Evolutionary conservation across 306 rosid species (phyloP).

Genomic region (Ormosia semicastrata): DNA sequence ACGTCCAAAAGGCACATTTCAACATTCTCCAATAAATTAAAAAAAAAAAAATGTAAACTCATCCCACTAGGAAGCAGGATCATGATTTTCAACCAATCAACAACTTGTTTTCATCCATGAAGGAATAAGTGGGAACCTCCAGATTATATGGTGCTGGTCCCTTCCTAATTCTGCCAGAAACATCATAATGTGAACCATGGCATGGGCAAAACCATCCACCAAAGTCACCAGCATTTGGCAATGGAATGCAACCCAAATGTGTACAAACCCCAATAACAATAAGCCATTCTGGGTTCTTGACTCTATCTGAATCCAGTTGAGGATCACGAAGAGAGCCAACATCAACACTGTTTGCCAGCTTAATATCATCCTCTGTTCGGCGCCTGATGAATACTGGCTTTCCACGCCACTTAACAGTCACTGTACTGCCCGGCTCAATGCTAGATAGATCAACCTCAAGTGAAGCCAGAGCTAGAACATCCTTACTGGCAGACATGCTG

Average conservation of each 20-base stretch:
- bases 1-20: conserved; percentile 31
- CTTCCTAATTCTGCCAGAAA: conserved; percentile 74
- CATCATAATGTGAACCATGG: conserved; percentile 76
- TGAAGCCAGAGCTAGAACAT: conserved; percentile 76
- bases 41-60: background rate
- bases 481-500: conserved; percentile 82
- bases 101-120: conserved; percentile 64
- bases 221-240: conserved; percentile 80
- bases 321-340: conserved; percentile 67
- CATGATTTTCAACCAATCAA: conserved; percentile 53
- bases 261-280: conserved; percentile 73
- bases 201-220: conserved; percentile 91
- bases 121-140: conserved; percentile 74
- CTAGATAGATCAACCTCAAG: conserved; percentile 72
- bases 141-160: conserved; percentile 80
- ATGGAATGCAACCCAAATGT: conserved; percentile 76
- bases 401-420: conserved; percentile 85
- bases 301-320: conserved; percentile 61
- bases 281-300: conserved; percentile 80
- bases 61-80: background rate
- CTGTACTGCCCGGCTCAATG: conserved; percentile 66
- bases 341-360: conserved; percentile 67
- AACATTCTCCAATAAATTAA: conserved; percentile 36
- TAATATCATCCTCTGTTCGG: conserved; percentile 64
- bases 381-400: conserved; percentile 81